These are phyloP conservation scores for Termitomyces sp. DNA, from an alignment of 768 basidiomycete species.

Conservation along the genomic window DNA sequence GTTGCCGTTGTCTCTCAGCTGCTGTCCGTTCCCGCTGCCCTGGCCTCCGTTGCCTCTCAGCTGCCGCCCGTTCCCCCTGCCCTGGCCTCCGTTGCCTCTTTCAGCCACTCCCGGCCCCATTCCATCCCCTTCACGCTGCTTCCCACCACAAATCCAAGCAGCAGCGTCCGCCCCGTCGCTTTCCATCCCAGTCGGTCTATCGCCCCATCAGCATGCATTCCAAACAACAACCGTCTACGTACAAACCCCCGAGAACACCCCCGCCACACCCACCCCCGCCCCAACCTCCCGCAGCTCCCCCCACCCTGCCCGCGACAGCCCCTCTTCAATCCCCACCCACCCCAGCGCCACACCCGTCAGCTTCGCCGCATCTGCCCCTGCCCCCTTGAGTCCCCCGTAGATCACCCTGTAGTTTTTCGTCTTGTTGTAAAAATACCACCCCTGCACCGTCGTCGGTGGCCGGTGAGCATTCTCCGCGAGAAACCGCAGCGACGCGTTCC, in stretches of 20 bases:
- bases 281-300: constrained; percentile 42
- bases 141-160: constrained; percentile 58
- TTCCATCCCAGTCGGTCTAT: constrained; percentile 57
- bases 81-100: too few species aligned
- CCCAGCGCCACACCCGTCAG: constrained; percentile 35
- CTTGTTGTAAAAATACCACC: constrained; percentile 97
- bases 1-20: too few species aligned
- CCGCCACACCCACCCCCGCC: constrained; percentile 62
- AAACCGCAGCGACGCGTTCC: constrained; percentile 69
- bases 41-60: too few species aligned
- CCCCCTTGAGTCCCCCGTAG: constrained; percentile 65
- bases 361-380: constrained; percentile 48
- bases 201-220: constrained; percentile 1
- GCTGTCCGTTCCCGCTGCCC: too few species aligned
- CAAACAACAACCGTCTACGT: constrained; percentile 21
- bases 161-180: constrained; percentile 38
- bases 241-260: constrained; percentile 51
- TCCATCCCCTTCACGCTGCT: constrained; percentile 42
- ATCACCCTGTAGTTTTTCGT: constrained; percentile 90
- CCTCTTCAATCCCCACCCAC: constrained; percentile 42
- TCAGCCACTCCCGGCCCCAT: constrained; percentile 26
- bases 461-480: constrained; percentile 93
- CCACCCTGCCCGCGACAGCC: constrained; percentile 30
- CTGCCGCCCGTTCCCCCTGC: too few species aligned
- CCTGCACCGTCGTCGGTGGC: constrained; percentile 76